Evolutionary conservation across 2,329 filamentous ascomycete genomes (phyloP).

Genomic region (Alternaria brassicicola): DNA sequence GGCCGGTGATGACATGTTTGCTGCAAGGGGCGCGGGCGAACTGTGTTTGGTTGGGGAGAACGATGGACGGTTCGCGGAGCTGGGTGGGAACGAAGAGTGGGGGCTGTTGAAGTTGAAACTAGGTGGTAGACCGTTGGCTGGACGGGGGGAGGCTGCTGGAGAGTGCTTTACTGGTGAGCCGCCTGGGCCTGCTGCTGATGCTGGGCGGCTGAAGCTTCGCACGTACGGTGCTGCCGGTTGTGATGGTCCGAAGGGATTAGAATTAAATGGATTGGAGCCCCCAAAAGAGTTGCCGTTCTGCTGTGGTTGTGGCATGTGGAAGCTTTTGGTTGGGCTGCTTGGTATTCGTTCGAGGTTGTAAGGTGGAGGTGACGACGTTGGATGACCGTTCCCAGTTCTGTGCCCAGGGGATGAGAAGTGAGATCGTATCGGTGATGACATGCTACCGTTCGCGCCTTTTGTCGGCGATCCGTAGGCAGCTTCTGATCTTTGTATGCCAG

Average conservation of each 20-base stretch:
- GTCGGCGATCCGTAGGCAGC: conserved; percentile 44
- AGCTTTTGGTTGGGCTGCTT: conserved; percentile 36
- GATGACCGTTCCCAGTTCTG: conserved; percentile 24
- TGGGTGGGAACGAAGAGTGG: conserved; percentile 56
- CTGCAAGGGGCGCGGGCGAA: conserved; percentile 45
- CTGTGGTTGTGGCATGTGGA: conserved; percentile 29
- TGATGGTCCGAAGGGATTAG: conserved; percentile 27
- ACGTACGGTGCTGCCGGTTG: conserved; percentile 27
- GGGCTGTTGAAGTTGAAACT: conserved; percentile 49
- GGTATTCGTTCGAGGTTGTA: conserved; percentile 35
- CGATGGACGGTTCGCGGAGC: conserved; percentile 37
- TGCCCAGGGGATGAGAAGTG: conserved; percentile 33
- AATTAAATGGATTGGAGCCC: conserved; percentile 21
- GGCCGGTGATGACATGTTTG: conserved; percentile 43
- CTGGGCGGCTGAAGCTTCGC: conserved; percentile 41
- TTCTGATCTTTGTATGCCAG: conserved; percentile 49
- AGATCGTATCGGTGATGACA: conserved; percentile 33
- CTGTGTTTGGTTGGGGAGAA: conserved; percentile 50
- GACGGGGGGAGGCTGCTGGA: conserved; percentile 43
- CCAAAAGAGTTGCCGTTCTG: conserved; percentile 39
- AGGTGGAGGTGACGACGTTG: conserved; percentile 44
- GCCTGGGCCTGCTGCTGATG: conserved; percentile 35
- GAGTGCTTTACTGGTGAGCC: conserved; percentile 47
- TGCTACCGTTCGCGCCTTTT: conserved; percentile 33
- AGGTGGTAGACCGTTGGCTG: conserved; percentile 38